Conservation (phyloP, 192 early-diverging fungal genomes). For the Phycomyces nitens region DNA sequence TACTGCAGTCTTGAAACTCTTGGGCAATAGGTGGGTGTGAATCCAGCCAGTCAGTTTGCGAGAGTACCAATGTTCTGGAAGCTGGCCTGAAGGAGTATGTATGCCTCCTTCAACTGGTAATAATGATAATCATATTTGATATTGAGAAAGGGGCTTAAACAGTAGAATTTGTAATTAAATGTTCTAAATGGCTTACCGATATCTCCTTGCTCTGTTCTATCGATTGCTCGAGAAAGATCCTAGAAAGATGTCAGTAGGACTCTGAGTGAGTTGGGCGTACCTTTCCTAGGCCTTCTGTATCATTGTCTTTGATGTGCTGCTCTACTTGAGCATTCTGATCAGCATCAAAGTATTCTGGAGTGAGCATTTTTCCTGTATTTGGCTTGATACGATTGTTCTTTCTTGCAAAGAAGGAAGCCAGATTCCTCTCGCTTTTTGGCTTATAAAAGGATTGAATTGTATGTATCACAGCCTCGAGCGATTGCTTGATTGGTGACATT, state of each 20-base stretch:
- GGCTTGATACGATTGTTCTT: no score
- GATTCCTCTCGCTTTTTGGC: no score
- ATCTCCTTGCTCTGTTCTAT: conserved; percentile 13
- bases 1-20: conserved; percentile 37
- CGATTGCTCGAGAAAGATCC: conserved; percentile 13
- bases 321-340: conserved; percentile 6
- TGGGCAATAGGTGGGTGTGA: conserved; percentile 34
- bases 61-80: conserved; percentile 22
- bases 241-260: conserved; percentile 2
- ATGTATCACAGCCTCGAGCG: no score
- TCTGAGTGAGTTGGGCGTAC: conserved; percentile 2
- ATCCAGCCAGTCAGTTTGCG: conserved; percentile 27
- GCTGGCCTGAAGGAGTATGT: conserved; percentile 18
- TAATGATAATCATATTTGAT: not conserved
- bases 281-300: conserved; percentile 17
- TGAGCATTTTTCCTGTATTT: no score
- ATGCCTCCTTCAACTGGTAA: conserved; percentile 21
- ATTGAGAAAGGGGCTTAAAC: not conserved
- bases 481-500: no score
- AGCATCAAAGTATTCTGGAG: not conserved
- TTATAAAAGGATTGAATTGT: no score
- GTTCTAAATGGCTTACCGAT: conserved; percentile 1
- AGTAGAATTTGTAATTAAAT: not conserved
- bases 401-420: no score
- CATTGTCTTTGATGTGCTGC: conserved; percentile 12